Percentiles rank a stretch among this genome's conserved stretches.
phyloP scores from a whole-genome alignment of 2,329 filamentous ascomycete genomes.

The Phaeoacremonium minimum region DNA sequence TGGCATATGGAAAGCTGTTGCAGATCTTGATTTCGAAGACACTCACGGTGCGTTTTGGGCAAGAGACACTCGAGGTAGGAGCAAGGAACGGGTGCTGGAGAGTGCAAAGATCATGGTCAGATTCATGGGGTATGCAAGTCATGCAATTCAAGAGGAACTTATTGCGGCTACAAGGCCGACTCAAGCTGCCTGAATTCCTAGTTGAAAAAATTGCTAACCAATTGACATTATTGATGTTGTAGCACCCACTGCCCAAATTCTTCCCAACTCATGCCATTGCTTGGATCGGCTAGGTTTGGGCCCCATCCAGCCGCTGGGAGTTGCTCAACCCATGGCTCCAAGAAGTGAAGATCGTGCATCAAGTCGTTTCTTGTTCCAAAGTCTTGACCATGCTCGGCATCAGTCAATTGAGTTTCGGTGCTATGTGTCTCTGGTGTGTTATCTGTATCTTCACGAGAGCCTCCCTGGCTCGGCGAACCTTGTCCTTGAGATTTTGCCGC shows the following conservation, averaged over 20 bases:
- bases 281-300: background rate
- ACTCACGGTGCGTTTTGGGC: conserved; percentile 66
- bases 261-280: conserved; percentile 1
- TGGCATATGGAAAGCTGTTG: conserved; percentile 66
- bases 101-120: conserved; percentile 72
- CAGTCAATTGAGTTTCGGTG: too few relatives aligned
- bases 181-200: too few relatives aligned
- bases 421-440: too few relatives aligned
- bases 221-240: background rate
- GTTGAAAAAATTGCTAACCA: background rate
- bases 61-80: conserved; percentile 54
- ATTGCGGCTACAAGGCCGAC: background rate
- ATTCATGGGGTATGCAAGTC: conserved; percentile 39
- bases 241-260: conserved; percentile 1
- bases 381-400: background rate
- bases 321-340: background rate
- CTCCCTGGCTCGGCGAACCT: too few relatives aligned
- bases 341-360: background rate
- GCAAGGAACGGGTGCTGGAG: conserved; percentile 64
- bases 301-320: background rate
- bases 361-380: background rate
- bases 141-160: conserved; percentile 16
- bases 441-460: too few relatives aligned
- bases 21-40: conserved; percentile 55
- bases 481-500: background rate